These are phyloP conservation scores for Cladosporium sp. DNA, from an alignment of 2,329 filamentous ascomycete species.

Conservation along the genomic window DNA sequence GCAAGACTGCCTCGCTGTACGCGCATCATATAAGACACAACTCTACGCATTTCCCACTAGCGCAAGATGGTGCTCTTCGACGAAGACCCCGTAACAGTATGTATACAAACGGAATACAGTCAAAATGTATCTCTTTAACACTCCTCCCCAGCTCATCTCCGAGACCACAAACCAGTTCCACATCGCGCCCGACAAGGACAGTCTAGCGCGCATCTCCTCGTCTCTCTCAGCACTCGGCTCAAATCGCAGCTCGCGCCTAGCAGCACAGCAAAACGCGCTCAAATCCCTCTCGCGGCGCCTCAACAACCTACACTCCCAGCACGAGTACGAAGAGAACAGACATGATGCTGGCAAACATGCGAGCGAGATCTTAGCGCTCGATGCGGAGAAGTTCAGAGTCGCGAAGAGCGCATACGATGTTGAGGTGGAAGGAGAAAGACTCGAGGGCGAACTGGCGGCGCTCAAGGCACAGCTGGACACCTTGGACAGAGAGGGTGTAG, in stretches of 20 bases:
- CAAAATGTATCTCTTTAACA: constrained; percentile 5
- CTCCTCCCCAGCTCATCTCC: constrained; percentile 64
- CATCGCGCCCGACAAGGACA: constrained; percentile 73
- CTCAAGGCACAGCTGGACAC: constrained; percentile 75
- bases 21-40: neutral
- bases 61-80: constrained; percentile 78
- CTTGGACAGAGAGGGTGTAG: constrained; percentile 82
- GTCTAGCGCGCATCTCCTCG: constrained; percentile 76
- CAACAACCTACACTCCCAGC: constrained; percentile 71
- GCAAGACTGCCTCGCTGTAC: neutral
- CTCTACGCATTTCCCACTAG: neutral
- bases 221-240: constrained; percentile 81
- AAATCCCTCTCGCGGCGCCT: constrained; percentile 72
- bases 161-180: constrained; percentile 96
- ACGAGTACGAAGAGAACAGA: constrained; percentile 71
- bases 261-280: constrained; percentile 39
- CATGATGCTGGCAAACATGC: constrained; percentile 82
- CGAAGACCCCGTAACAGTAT: constrained; percentile 84
- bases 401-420: constrained; percentile 89
- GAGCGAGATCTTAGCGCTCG: constrained; percentile 78
- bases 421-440: constrained; percentile 92
- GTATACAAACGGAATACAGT: neutral
- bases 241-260: constrained; percentile 74
- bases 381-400: constrained; percentile 90
- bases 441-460: constrained; percentile 75